A percentile compares a stretch with the other conserved stretches of the same genome.
phyloP scores from a whole-genome alignment of 1,284 basidiomycete species.

The Trametes versicolor region DNA sequence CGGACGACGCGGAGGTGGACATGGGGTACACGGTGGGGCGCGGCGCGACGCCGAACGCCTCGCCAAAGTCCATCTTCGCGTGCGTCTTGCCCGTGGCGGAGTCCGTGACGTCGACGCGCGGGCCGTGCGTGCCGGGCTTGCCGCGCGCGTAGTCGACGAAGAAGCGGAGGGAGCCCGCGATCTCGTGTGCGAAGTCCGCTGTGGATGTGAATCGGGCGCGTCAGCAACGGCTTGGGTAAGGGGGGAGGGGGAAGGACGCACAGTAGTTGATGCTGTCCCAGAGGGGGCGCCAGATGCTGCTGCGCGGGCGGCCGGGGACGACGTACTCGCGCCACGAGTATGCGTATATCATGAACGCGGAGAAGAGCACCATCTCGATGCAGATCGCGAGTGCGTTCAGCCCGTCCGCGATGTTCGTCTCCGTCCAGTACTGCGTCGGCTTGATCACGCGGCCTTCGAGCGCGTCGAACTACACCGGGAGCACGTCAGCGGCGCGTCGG shows the following conservation, averaged over 20 bases:
- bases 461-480: conserved; percentile 57
- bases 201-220: conserved; percentile 38
- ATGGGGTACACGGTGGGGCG: conserved; percentile 33
- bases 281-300: conserved; percentile 70
- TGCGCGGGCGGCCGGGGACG: conserved; percentile 47
- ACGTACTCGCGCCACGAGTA: conserved; percentile 78
- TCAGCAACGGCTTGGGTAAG: conserved; percentile 5
- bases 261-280: conserved; percentile 84
- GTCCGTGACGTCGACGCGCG: conserved; percentile 42
- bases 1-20: conserved; percentile 23
- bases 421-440: conserved; percentile 82
- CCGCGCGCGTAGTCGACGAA: conserved; percentile 61
- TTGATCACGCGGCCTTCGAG: conserved; percentile 72
- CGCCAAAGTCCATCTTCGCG: conserved; percentile 52
- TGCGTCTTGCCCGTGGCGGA: conserved; percentile 38
- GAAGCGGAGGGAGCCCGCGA: conserved; percentile 68
- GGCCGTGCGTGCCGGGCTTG: conserved; percentile 55
- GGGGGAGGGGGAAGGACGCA: conserved; percentile 44
- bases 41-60: conserved; percentile 59
- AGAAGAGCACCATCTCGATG: conserved; percentile 91
- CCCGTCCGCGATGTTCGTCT: conserved; percentile 83
- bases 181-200: conserved; percentile 75
- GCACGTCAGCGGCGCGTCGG: not conserved
- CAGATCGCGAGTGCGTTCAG: conserved; percentile 84
- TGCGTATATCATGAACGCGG: conserved; percentile 83